A percentile compares a stretch with the other conserved stretches of the same genome.
Evolutionary conservation across 1,284 basidiomycete species (phyloP).

Genomic region (Pseudozyma sp.): DNA sequence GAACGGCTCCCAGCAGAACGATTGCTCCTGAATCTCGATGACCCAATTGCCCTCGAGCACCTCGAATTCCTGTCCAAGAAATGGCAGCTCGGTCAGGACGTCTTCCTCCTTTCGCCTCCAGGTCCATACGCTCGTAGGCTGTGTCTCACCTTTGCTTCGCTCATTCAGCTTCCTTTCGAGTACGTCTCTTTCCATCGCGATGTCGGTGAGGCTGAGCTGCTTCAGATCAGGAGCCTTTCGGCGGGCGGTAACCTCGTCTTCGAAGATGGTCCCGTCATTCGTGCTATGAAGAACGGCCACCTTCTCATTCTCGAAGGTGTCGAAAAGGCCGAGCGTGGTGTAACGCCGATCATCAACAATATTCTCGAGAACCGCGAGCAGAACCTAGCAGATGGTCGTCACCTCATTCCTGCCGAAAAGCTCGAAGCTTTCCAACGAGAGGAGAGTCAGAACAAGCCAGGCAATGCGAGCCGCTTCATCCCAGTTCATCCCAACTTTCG

Average conservation of each 20-base stretch:
- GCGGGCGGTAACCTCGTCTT: conserved; percentile 67
- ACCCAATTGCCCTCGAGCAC: conserved; percentile 64
- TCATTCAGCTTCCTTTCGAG: conserved; percentile 68
- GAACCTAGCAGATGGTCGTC: conserved; percentile 69
- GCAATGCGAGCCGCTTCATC: conserved; percentile 57
- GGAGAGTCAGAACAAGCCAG: conserved; percentile 23
- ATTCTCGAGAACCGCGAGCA: conserved; percentile 68
- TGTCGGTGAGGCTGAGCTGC: conserved; percentile 69
- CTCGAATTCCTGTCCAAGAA: conserved; percentile 68
- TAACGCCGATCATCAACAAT: conserved; percentile 69
- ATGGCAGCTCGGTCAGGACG: conserved; percentile 67
- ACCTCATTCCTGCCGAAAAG: conserved; percentile 68
- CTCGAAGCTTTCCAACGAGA: conserved; percentile 51
- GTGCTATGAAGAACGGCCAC: conserved; percentile 69
- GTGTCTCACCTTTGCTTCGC: conserved; percentile 68
- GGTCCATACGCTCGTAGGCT: conserved; percentile 69
- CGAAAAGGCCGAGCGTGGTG: conserved; percentile 67
- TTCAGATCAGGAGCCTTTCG: conserved; percentile 66
- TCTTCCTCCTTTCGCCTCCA: conserved; percentile 67
- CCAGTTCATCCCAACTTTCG: conserved; percentile 69
- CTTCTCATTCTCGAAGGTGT: conserved; percentile 69
- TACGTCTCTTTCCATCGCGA: conserved; percentile 69
- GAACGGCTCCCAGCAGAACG: conserved; percentile 58
- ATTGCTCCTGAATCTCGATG: conserved; percentile 62
- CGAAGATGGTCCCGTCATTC: conserved; percentile 67